Evolutionary conservation across 2,329 filamentous ascomycete genomes (phyloP), one percentile per base, ranked within the genome.

Genomic region (Fusarium luffae): DNA sequence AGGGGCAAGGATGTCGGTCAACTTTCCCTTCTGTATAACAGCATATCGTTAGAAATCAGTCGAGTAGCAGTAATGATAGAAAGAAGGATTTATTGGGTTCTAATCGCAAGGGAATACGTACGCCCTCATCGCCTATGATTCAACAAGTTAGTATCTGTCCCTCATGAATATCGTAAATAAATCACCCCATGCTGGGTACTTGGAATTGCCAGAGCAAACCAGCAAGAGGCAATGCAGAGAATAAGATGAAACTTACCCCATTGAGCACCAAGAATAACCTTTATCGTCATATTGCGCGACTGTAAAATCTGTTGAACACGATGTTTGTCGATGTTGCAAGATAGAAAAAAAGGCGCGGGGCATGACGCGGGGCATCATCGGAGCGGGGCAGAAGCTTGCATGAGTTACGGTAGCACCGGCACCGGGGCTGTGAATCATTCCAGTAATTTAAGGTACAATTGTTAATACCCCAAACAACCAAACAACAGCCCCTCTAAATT

Each of bases 1-100:
- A 42, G 59, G 59, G 21, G 59, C 63, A 32, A 66, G 52, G 18
- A 66, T 66, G 19, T 66, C 63, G 43, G 59, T 66, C 21, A 63
- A 37, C 47, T 63, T 63, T 47, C 60, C 64, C 27, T 67, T 55
- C 54, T 67, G 19, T 18, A 63, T 16, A 40, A 14, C n/a, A 13
- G 11, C 14, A 25, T 19, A 28, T 54, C 43, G 59, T 63, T 52
- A 63, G 59, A 41, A 13, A 21, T 32, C 23, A 48, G 19, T 21
- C 42, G 19, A 14, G 27, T 7, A 7, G 23, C 18, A 30, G 10
- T 21, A 11, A 12, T 23, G 18, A 16, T 34, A 23, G 54, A 30
- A 7, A 21, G 13, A 21, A 28, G 23, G 21, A 7, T 11, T 32
- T n/a, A 1, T 27, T 9, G 43, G 9, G 21, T 40, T 56, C 34